A percentile compares a stretch with the other conserved stretches of the same genome.
Conservation (phyloP, 208 protist species). For the Leishmania turanica region DNA sequence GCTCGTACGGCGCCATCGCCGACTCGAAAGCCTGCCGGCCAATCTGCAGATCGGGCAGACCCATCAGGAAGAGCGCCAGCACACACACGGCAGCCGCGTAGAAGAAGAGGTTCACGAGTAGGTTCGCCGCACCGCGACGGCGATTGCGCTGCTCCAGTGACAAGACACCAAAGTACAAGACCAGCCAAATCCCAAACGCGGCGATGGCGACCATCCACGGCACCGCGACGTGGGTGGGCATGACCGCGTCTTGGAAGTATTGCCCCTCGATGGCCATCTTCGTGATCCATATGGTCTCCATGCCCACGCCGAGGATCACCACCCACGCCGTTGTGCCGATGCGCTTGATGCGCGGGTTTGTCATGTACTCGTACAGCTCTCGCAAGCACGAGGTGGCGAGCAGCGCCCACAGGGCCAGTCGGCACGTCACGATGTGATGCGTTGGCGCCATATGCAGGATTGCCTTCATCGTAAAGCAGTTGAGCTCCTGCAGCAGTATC, state of each 20-base stretch:
- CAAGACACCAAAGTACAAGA: conserved; percentile 76
- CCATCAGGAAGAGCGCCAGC: conserved; percentile 76
- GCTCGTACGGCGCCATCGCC: conserved; percentile 60
- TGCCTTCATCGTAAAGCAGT: conserved; percentile 97
- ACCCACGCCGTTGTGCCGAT: conserved; percentile 93
- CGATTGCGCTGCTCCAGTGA: conserved; percentile 42
- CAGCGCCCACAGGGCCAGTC: conserved; percentile 89
- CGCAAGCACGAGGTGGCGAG: conserved; percentile 86
- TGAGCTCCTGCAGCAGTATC: conserved; percentile 94
- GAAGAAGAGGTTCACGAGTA: conserved; percentile 60
- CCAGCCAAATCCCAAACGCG: conserved; percentile 63
- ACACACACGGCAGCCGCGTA: conserved; percentile 53
- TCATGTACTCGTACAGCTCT: conserved; percentile 95
- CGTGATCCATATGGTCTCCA: conserved; percentile 78
- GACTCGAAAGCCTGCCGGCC: conserved; percentile 61
- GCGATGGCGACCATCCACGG: conserved; percentile 70
- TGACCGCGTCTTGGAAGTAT: conserved; percentile 71
- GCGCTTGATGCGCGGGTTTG: conserved; percentile 67
- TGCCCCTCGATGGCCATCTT: conserved; percentile 74
- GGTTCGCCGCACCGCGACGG: conserved; percentile 25
- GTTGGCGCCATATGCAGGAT: conserved; percentile 91
- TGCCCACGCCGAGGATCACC: conserved; percentile 57
- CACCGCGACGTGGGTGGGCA: conserved; percentile 69
- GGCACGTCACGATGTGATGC: conserved; percentile 87
- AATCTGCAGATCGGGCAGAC: conserved; percentile 78